Base-by-base conservation (phyloP, 257 asterid species). In the Solanum arcanum region DNA sequence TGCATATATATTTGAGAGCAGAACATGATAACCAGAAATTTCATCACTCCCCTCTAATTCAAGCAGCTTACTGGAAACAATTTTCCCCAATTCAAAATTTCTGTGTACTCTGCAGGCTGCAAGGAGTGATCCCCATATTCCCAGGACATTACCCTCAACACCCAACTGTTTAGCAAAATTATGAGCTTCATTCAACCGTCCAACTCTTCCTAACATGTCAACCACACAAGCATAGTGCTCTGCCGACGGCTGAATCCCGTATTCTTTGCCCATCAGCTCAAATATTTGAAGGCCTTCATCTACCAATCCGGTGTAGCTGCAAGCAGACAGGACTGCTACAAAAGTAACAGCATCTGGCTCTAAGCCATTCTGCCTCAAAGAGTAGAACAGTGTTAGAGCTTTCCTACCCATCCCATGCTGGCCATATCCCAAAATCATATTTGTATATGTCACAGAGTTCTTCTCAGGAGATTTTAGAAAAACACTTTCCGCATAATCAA, bases 181-280 rank as follows among this genome's bases (percentile, higher is more conserved):
- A 78, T 94, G 94, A 3, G 99, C 99, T 83, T 96, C 98, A 31
- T 77, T 89, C 47, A 95, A 93, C 92, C 98, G 92, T 87, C 99
- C 99, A 68, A 92, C 98, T 92, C 98, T 91, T 87, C 98, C 99
- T 49, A 96, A 90, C 96, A 95, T 92, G 91, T 96, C 99, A 73
- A 94, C 95, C 80, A 94, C 82, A 78, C 98, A 94, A 85, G 95
- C 97, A 78, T 92, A 91, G 88, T 95, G 99, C 87, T 94, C 98
- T 25, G 87, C 88, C 37, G 92, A 91, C 41, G 98, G 98, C 83
- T 81, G 91, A 86, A 96, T 89, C 56, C 93, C 92, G 44, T 91
- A 91, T 82, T 92, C 90, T 69, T 83, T 90, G 44, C 89, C 94
- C 97, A 96, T 94, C 87, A 92, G 89, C 89, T 92, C 93, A 81